Evolutionary conservation across 306 rosid genomes (phyloP), one percentile per base, ranked within the genome.

Genomic region (Prunus kanzakura): DNA sequence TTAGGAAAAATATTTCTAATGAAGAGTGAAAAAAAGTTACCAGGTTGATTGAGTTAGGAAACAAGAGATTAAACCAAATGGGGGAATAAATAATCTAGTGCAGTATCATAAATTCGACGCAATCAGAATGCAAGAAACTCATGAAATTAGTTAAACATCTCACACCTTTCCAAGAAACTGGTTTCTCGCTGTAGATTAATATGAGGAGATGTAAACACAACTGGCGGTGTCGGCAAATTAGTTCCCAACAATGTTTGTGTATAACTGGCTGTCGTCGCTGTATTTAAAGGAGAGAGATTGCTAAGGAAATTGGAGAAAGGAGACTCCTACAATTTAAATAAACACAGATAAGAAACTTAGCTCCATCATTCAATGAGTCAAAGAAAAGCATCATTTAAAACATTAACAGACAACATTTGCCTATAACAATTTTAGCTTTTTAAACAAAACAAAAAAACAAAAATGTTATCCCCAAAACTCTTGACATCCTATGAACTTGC

Each of bases 141-240:
- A 30, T 30, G 64, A 75, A 51, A 25, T n/a, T 3, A 15, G 64
- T 11, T 35, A 9, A 23, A 51, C 15, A 57, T 35, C 71, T 67
- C 71, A 14, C 19, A 76, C 78, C 75, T 71, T 47, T 51, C 61
- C 64, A 64, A 51, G 18, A 56, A 65, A 35, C 67, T 50, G 38
- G 49, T 65, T 67, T 76, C 75, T 18, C 70, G 29, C 55, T 71
- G 81, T 69, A 46, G 22, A 72, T 65, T 69, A 18, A 65, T 27
- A 49, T 8, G 76, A 16, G 85, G 81, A 72, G 85, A 77, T 29
- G 78, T 41, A 67, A 77, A 77, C 18, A 73, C 80, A 6, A 63
- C 62, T 1, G 73, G 45, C 1, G 72, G 76, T 16, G 65, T 77
- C 2, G 82, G 79, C 67, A 82, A 47, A 73, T 41, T 60, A 50